Evolutionary conservation across 805 yeast genomes (phyloP).

Genomic region (Candida schatavii): DNA sequence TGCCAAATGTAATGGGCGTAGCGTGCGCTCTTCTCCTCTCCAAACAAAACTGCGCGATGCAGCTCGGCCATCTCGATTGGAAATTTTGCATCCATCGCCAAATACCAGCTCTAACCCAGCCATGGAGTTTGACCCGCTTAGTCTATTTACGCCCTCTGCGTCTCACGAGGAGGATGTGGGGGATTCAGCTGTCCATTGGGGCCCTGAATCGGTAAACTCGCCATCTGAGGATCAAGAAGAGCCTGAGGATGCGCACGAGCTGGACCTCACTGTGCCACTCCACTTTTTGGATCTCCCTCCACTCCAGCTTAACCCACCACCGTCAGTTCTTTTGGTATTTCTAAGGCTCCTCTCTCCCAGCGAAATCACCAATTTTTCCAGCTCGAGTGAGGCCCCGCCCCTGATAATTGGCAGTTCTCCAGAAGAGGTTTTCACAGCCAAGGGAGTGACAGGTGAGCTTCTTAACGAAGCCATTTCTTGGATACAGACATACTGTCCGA

Average conservation of each 20-base stretch:
- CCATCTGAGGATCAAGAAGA: conserved; percentile 6
- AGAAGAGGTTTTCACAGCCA: conserved; percentile 24
- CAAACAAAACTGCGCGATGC: too few relatives aligned
- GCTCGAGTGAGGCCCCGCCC: conserved; percentile 1
- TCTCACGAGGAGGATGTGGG: too few relatives aligned
- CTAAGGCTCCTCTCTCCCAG: conserved; percentile 49
- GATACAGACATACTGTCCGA: conserved; percentile 38
- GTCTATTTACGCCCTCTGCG: conserved; percentile 31
- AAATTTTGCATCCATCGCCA: too few relatives aligned
- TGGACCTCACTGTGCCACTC: conserved; percentile 31
- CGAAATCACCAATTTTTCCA: conserved; percentile 50
- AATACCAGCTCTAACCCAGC: too few relatives aligned
- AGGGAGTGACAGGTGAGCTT: conserved; percentile 28
- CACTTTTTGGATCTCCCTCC: conserved; percentile 62
- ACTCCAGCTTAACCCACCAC: conserved; percentile 46
- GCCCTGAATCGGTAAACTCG: too few relatives aligned
- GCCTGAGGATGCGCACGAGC: conserved; percentile 11
- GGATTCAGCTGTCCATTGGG: too few relatives aligned
- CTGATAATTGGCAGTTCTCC: conserved; percentile 7
- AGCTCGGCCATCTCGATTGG: too few relatives aligned
- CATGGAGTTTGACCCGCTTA: conserved; percentile 43
- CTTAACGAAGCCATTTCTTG: conserved; percentile 30
- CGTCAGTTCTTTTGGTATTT: conserved; percentile 39
- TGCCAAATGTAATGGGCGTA: too few relatives aligned
- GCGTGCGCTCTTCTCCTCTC: too few relatives aligned